Evolutionary conservation across 2,329 filamentous ascomycete genomes (phyloP).

Genomic region (Calonectria ilicicola): DNA sequence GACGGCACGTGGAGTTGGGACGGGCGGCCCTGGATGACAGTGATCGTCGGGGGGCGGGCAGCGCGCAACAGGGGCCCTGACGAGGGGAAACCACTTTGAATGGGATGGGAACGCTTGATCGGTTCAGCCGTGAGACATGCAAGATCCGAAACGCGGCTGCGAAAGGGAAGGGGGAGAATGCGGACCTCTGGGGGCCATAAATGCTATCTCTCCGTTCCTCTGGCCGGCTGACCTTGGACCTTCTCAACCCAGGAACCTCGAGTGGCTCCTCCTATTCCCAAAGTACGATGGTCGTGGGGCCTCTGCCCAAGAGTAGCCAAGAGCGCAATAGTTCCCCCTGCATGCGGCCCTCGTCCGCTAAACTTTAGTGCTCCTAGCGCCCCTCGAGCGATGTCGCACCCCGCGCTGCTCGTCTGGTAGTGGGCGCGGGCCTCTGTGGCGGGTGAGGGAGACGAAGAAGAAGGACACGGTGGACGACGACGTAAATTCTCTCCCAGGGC

Average conservation of each 20-base stretch:
- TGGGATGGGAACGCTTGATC: not conserved
- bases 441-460: too few species aligned
- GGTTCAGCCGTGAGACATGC: constrained; percentile 13
- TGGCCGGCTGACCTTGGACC: not conserved
- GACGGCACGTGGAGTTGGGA: constrained; percentile 42
- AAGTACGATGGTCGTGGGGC: not conserved
- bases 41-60: constrained; percentile 34
- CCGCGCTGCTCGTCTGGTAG: constrained; percentile 24
- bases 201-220: constrained; percentile 5
- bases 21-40: constrained; percentile 38
- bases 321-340: constrained; percentile 33
- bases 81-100: not conserved
- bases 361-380: constrained; percentile 38
- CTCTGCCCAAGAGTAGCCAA: not conserved
- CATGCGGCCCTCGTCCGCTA: constrained; percentile 41
- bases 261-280: constrained; percentile 18
- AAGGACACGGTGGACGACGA: too few species aligned
- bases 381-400: constrained; percentile 29
- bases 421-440: not conserved
- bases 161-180: constrained; percentile 2
- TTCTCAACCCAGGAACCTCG: not conserved
- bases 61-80: constrained; percentile 2
- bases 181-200: not conserved
- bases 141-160: constrained; percentile 11
- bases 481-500: too few species aligned